These are phyloP conservation scores for Gleditsia sinensis DNA, from an alignment of 306 rosid genomes.

Conservation along the genomic window DNA sequence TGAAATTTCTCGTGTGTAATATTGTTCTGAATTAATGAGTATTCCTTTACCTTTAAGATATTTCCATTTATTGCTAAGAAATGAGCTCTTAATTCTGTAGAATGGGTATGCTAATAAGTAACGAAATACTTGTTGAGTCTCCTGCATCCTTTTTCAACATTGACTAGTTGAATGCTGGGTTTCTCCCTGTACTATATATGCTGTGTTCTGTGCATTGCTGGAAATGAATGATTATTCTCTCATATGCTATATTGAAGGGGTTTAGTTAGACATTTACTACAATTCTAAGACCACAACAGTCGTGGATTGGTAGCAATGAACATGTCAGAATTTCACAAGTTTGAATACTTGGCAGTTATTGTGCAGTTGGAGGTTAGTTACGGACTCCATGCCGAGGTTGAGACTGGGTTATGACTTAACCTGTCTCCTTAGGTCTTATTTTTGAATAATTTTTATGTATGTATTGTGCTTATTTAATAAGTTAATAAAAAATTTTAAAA, in stretches of 20 bases:
- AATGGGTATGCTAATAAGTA: not conserved
- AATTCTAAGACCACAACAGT: not conserved
- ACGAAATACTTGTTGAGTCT: not conserved
- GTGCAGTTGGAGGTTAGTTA: not conserved
- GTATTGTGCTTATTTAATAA: too few relatives aligned
- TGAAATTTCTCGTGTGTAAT: slow-evolving; percentile 36
- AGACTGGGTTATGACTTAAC: too few relatives aligned
- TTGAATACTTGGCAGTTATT: not conserved
- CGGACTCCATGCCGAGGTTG: too few relatives aligned
- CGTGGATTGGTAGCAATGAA: not conserved
- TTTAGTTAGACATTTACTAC: too few relatives aligned
- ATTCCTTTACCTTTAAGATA: not conserved
- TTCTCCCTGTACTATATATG: too few relatives aligned
- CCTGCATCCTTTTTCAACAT: too few relatives aligned
- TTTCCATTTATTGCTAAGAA: not conserved
- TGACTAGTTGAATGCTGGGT: too few relatives aligned
- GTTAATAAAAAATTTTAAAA: too few relatives aligned
- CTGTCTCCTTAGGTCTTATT: too few relatives aligned
- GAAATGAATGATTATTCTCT: not conserved
- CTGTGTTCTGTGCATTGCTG: not conserved
- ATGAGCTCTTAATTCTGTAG: too few relatives aligned
- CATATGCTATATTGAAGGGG: not conserved
- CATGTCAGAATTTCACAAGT: not conserved
- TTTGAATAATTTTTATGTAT: too few relatives aligned
- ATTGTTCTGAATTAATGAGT: slow-evolving; percentile 36